These are phyloP conservation scores for Didymella pinodella DNA, from an alignment of 2,329 filamentous ascomycete species.

Conservation along the genomic window DNA sequence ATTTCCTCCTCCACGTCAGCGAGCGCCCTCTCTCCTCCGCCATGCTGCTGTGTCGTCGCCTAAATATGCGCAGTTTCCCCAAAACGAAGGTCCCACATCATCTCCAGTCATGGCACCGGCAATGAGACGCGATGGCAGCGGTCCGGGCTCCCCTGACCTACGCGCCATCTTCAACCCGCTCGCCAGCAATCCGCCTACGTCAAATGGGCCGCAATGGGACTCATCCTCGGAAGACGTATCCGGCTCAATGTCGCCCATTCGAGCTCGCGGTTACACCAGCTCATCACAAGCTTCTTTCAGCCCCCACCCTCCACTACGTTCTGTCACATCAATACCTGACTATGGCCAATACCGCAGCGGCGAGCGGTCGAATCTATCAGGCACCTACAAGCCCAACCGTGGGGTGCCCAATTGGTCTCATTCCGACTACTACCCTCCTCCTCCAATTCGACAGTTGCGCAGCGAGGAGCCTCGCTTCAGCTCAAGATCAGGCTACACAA, in stretches of 20 bases:
- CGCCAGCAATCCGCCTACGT: slow-evolving; percentile 47
- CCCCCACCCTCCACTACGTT: slow-evolving; percentile 39
- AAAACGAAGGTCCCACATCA: slow-evolving; percentile 28
- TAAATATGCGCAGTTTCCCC: slow-evolving; percentile 34
- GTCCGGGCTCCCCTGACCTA: slow-evolving; percentile 41
- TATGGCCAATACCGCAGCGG: slow-evolving; percentile 42
- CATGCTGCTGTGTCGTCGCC: slow-evolving; percentile 43
- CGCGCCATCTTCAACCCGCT: slow-evolving; percentile 46
- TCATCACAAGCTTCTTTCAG: slow-evolving; percentile 40
- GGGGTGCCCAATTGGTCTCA: slow-evolving; percentile 49
- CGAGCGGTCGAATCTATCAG: slow-evolving; percentile 43
- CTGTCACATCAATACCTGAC: slow-evolving; percentile 51
- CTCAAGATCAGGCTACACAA: slow-evolving; percentile 67
- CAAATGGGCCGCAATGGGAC: slow-evolving; percentile 35
- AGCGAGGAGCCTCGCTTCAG: slow-evolving; percentile 62
- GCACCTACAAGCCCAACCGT: slow-evolving; percentile 48
- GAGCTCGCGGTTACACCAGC: slow-evolving; percentile 46
- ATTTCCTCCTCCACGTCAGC: slow-evolving; percentile 51
- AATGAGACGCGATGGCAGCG: slow-evolving; percentile 38
- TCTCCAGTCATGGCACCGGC: slow-evolving; percentile 40
- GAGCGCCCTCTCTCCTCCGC: slow-evolving; percentile 53
- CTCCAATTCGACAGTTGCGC: slow-evolving; percentile 38
- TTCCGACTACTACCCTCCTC: slow-evolving; percentile 42
- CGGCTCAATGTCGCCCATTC: slow-evolving; percentile 23
- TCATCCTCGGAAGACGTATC: slow-evolving; percentile 35